Conservation (phyloP, 2,329 filamentous ascomycete genomes). For the Apiospora malaysiana region DNA sequence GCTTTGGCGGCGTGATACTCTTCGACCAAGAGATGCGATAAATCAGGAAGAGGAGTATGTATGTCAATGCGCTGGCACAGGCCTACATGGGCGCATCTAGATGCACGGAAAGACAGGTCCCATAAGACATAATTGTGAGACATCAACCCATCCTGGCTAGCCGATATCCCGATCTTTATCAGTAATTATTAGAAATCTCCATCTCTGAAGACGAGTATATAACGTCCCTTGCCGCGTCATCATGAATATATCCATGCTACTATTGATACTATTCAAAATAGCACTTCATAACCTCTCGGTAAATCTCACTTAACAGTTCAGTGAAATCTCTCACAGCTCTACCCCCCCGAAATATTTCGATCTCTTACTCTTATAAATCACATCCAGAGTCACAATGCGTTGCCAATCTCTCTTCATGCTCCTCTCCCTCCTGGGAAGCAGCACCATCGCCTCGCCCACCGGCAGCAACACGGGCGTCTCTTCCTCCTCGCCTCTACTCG, state of each 20-base stretch:
- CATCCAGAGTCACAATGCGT: not conserved
- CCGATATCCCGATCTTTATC: not conserved
- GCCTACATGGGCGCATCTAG: not conserved
- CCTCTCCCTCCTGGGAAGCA: not conserved
- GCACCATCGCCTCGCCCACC: slow-evolving; percentile 1
- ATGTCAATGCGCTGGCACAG: not conserved
- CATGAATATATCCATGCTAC: too few species aligned
- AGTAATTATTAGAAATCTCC: too few species aligned
- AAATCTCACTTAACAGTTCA: too few species aligned
- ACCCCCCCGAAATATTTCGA: too few species aligned
- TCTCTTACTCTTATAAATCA: too few species aligned
- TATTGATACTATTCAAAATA: too few species aligned
- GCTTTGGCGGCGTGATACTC: too few species aligned
- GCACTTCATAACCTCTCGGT: too few species aligned
- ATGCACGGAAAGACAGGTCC: not conserved
- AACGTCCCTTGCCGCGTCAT: not conserved
- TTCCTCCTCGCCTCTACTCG: not conserved
- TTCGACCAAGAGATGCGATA: not conserved
- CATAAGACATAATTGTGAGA: not conserved
- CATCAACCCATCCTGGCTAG: not conserved
- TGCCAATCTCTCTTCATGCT: not conserved
- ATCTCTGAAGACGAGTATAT: not conserved
- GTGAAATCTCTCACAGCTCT: too few species aligned
- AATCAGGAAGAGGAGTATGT: not conserved
- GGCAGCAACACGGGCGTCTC: not conserved